phyloP scores from a whole-genome alignment of 169 alveolate genomes.

The Babesia ovis region DNA sequence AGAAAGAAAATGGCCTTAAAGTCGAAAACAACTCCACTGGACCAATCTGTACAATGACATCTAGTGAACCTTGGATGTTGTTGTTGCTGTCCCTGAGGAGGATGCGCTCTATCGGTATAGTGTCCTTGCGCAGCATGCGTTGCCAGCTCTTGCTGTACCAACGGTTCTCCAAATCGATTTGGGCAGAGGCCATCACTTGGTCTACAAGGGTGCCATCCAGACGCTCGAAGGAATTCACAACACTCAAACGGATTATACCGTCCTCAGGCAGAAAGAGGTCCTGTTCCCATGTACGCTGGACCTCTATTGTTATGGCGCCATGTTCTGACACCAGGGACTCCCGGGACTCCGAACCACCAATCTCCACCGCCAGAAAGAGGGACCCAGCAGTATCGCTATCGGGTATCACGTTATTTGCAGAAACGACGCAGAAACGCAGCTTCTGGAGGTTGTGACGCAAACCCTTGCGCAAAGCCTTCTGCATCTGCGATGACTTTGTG shows the following conservation, averaged over 20 bases:
- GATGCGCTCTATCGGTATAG: slow-evolving; percentile 85
- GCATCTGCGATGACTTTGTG: slow-evolving; percentile 43
- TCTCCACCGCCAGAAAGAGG: slow-evolving; percentile 50
- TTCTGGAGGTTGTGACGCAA: slow-evolving; percentile 31
- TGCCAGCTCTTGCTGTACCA: slow-evolving; percentile 90
- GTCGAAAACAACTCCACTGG: slow-evolving; percentile 39
- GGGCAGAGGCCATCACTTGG: slow-evolving; percentile 83
- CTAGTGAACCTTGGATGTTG: slow-evolving; percentile 59
- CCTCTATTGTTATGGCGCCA: slow-evolving; percentile 14
- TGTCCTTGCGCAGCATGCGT: slow-evolving; percentile 81
- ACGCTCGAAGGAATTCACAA: slow-evolving; percentile 63
- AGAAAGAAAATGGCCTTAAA: slow-evolving; percentile 41
- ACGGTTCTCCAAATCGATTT: slow-evolving; percentile 85
- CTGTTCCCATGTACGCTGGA: slow-evolving; percentile 57
- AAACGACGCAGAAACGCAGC: slow-evolving; percentile 52
- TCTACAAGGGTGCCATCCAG: slow-evolving; percentile 75
- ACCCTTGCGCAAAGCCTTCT: slow-evolving; percentile 30
- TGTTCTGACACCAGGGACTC: slow-evolving; percentile 30
- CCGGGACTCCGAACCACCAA: slow-evolving; percentile 52
- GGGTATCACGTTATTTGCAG: slow-evolving; percentile 42
- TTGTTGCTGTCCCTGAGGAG: slow-evolving; percentile 71
- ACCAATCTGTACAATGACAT: slow-evolving; percentile 50
- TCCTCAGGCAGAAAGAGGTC: slow-evolving; percentile 67
- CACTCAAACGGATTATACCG: slow-evolving; percentile 52
- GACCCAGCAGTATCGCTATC: slow-evolving; percentile 10